Evolutionary conservation across 345 rosid genomes (phyloP).

Genomic region (Psidium friedrichsthalianum): DNA sequence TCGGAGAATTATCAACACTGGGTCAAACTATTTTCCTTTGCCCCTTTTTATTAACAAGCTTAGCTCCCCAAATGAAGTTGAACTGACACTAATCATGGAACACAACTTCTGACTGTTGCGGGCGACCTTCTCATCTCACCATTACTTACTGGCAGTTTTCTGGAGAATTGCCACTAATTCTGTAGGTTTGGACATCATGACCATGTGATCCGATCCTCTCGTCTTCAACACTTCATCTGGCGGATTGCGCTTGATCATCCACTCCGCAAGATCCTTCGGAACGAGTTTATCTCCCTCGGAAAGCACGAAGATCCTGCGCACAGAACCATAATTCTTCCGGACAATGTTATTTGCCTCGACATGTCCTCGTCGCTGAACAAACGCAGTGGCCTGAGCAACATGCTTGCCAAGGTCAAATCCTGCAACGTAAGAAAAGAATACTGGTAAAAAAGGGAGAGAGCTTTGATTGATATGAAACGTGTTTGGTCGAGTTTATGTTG

Average conservation of each 20-base stretch:
- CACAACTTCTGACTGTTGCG: not conserved
- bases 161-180: conserved; percentile 14
- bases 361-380: conserved; percentile 23
- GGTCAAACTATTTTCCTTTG: not conserved
- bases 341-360: conserved; percentile 18
- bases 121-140: not conserved
- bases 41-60: not conserved
- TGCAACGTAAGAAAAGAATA: not conserved
- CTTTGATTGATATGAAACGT: not conserved
- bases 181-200: conserved; percentile 32
- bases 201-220: conserved; percentile 47
- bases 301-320: conserved; percentile 27
- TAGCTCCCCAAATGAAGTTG: not conserved
- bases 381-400: conserved; percentile 26
- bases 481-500: not conserved
- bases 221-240: conserved; percentile 31
- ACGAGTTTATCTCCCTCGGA: conserved; percentile 18
- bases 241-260: conserved; percentile 37
- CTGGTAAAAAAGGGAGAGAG: not conserved
- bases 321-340: conserved; percentile 33
- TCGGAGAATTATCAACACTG: not conserved
- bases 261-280: conserved; percentile 13
- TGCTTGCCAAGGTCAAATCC: conserved; percentile 45
- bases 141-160: conserved; percentile 13
- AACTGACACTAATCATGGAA: not conserved